A percentile compares a stretch with the other conserved stretches of the same genome.
phyloP scores from a whole-genome alignment of 108 stramenopile genomes.

The Bacterosira constricta region DNA sequence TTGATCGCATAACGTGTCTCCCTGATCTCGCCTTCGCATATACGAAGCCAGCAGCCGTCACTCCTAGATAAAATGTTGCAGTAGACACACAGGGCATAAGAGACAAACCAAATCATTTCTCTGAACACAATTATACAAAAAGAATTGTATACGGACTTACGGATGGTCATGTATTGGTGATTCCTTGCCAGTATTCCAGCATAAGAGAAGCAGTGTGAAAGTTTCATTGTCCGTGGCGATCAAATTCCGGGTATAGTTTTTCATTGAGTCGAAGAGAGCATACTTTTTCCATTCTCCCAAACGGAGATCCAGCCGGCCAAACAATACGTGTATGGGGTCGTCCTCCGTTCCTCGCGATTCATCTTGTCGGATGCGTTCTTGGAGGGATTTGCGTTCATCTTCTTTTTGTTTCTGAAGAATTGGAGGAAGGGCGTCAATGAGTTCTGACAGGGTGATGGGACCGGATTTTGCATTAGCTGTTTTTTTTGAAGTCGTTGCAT shows the following conservation, averaged over 20 bases:
- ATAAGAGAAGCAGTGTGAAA: slow-evolving; percentile 86
- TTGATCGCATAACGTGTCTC: slow-evolving; percentile 68
- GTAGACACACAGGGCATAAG: slow-evolving; percentile 31
- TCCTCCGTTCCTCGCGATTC: slow-evolving; percentile 14
- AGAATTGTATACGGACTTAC: not conserved
- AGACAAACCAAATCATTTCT: not conserved
- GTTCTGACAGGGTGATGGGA: slow-evolving; percentile 13
- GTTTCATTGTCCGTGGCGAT: slow-evolving; percentile 79
- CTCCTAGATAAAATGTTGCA: slow-evolving; percentile 17
- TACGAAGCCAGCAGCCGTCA: slow-evolving; percentile 90
- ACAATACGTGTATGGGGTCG: slow-evolving; percentile 26
- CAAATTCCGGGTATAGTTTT: slow-evolving; percentile 86
- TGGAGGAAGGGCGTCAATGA: slow-evolving; percentile 22
- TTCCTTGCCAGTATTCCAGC: slow-evolving; percentile 85
- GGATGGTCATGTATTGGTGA: slow-evolving; percentile 87
- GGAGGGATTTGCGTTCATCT: slow-evolving; percentile 9
- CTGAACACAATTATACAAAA: not conserved
- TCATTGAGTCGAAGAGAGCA: slow-evolving; percentile 48
- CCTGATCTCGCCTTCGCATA: slow-evolving; percentile 59
- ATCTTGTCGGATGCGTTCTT: slow-evolving; percentile 5
- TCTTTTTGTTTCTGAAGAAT: slow-evolving; percentile 15
- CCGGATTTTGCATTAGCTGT: not conserved
- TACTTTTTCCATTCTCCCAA: slow-evolving; percentile 53
- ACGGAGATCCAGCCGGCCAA: slow-evolving; percentile 47
- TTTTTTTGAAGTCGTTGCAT: too few species aligned